Conservation (phyloP, 108 stramenopile genomes). For the Nitzschia sp. region DNA sequence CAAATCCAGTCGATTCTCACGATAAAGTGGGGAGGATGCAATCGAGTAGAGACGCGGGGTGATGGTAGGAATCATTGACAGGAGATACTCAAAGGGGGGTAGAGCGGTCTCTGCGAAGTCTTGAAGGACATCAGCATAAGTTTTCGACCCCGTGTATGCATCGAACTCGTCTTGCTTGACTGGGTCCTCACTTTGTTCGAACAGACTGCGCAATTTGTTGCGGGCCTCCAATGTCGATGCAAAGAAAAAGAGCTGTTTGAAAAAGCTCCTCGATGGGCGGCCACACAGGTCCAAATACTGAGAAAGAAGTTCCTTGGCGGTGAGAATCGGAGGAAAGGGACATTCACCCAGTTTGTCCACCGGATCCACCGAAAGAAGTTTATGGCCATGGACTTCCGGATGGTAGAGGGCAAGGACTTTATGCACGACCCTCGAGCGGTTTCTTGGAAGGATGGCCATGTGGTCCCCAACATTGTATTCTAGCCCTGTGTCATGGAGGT, state of each 20-base stretch:
- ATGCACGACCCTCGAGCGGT: neutral
- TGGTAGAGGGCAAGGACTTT: conserved; percentile 3
- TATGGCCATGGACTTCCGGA: neutral
- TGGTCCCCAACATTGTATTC: conserved; percentile 11
- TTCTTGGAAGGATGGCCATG: conserved; percentile 3
- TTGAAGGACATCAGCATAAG: conserved; percentile 10
- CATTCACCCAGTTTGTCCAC: conserved; percentile 11
- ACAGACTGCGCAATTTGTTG: neutral
- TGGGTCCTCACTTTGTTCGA: neutral
- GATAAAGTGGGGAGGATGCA: conserved; percentile 12
- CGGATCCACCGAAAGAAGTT: conserved; percentile 2
- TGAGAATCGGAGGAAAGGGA: conserved; percentile 10
- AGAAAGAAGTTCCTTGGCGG: neutral
- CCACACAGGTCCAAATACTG: conserved; percentile 17
- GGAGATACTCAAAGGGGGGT: conserved; percentile 18
- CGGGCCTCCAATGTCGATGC: conserved; percentile 2
- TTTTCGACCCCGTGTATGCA: neutral
- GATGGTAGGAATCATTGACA: conserved; percentile 14
- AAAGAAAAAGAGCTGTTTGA: conserved; percentile 14
- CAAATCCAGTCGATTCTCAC: conserved; percentile 4
- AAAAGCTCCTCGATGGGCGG: conserved; percentile 12
- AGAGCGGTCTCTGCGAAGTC: conserved; percentile 1
- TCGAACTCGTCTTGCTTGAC: neutral
- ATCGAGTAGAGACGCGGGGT: conserved; percentile 14
- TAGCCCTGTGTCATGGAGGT: conserved; percentile 3